Evolutionary conservation across 164 flowering plant genomes (phyloP).

Genomic region (Vitis amurensis): DNA sequence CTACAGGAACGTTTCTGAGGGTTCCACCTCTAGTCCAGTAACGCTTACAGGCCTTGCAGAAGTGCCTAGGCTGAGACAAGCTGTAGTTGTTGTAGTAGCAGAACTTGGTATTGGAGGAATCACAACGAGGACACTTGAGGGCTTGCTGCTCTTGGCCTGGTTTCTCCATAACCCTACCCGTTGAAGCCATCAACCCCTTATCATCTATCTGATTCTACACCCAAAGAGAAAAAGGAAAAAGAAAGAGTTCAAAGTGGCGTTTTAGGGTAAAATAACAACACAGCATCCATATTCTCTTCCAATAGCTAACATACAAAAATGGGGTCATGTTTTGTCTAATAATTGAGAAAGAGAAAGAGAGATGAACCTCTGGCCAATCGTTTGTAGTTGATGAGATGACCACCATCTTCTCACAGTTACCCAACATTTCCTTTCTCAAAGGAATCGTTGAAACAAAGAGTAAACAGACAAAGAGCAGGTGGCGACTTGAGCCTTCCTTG

Average conservation of each 20-base stretch:
- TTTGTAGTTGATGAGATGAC: constrained; percentile 40
- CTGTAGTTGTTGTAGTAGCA: constrained; percentile 94
- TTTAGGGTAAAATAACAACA: constrained; percentile 18
- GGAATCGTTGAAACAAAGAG: constrained; percentile 36
- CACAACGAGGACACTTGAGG: constrained; percentile 75
- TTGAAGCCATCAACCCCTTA: constrained; percentile 27
- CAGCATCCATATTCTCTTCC: constrained; percentile 37
- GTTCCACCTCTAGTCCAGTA: constrained; percentile 92
- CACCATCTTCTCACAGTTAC: constrained; percentile 44
- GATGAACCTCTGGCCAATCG: constrained; percentile 47
- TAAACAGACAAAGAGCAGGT: constrained; percentile 47
- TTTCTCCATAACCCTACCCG: constrained; percentile 21
- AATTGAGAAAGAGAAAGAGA: constrained; percentile 30
- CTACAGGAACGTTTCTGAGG: constrained; percentile 81
- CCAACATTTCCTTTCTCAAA: constrained; percentile 24
- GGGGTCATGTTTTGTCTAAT: constrained; percentile 46
- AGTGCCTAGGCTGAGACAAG: constrained; percentile 78
- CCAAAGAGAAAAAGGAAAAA: constrained; percentile 2
- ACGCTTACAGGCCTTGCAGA: constrained; percentile 83
- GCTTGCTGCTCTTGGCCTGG: constrained; percentile 24
- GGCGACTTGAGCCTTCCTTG: constrained; percentile 34
- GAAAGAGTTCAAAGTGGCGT: constrained; percentile 8
- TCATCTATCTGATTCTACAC: constrained; percentile 34
- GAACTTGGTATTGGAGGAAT: constrained; percentile 82
- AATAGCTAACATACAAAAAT: constrained; percentile 55